Percentiles rank a stretch among this genome's conserved stretches.
phyloP scores from a whole-genome alignment of 108 stramenopile genomes.

The Cyclostephanos tholiformis region DNA sequence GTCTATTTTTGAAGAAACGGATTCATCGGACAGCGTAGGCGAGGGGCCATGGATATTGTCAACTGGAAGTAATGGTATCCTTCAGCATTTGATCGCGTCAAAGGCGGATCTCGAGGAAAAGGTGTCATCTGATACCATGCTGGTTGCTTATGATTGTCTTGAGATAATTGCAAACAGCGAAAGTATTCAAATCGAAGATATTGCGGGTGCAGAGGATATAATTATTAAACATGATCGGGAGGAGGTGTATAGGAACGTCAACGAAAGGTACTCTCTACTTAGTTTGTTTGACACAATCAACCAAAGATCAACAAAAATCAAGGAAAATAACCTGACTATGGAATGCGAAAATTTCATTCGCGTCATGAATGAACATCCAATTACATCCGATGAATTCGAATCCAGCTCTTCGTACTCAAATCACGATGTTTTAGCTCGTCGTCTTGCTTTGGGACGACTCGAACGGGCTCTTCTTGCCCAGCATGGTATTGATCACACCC shows the following conservation, averaged over 20 bases:
- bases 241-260: conserved; percentile 21
- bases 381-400: conserved; percentile 22
- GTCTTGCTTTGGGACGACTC: conserved; percentile 37
- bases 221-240: conserved; percentile 8
- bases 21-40: conserved; percentile 15
- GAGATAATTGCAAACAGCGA: conserved; percentile 41
- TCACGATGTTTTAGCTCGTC: conserved; percentile 35
- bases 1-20: not conserved
- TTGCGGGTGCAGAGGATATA: conserved; percentile 44
- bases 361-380: conserved; percentile 43
- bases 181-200: conserved; percentile 44
- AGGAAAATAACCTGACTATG: conserved; percentile 2
- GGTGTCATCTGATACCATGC: conserved; percentile 36
- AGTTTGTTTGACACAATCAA: conserved; percentile 34
- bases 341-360: conserved; percentile 39
- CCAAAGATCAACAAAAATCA: not conserved
- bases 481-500: not conserved
- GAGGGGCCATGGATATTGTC: not conserved
- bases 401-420: conserved; percentile 7
- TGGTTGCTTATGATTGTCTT: conserved; percentile 36
- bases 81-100: conserved; percentile 30
- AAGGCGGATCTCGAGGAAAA: conserved; percentile 27
- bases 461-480: conserved; percentile 24
- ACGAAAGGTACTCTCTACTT: conserved; percentile 31
- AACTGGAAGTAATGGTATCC: conserved; percentile 4